phyloP scores from a whole-genome alignment of 2,329 filamentous ascomycete genomes.

The Didymella segeticola region DNA sequence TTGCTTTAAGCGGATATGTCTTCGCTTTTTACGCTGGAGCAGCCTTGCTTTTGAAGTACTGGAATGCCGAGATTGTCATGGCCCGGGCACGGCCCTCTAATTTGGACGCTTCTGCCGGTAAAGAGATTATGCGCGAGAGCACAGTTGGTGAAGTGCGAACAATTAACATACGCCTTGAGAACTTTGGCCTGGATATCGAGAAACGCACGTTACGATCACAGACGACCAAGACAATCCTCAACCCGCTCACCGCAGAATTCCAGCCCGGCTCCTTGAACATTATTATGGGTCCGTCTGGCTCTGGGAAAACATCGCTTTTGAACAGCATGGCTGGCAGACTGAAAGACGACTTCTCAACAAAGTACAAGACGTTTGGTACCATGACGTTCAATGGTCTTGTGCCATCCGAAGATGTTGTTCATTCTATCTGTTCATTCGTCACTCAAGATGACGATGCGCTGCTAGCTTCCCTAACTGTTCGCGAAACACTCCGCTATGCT shows the following conservation, averaged over 20 bases:
- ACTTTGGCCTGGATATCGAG: slow-evolving; percentile 69
- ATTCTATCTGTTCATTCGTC: slow-evolving; percentile 77
- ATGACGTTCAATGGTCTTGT: slow-evolving; percentile 74
- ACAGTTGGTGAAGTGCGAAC: slow-evolving; percentile 63
- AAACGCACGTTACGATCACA: slow-evolving; percentile 64
- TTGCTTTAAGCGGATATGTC: slow-evolving; percentile 67
- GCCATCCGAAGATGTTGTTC: slow-evolving; percentile 72
- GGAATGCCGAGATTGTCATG: slow-evolving; percentile 73
- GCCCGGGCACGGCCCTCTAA: slow-evolving; percentile 63
- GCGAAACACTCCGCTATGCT: slow-evolving; percentile 72
- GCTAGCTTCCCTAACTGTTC: slow-evolving; percentile 75
- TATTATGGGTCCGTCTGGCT: slow-evolving; percentile 81
- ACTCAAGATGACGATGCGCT: slow-evolving; percentile 80
- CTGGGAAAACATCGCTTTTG: slow-evolving; percentile 76
- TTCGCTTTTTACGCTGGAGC: slow-evolving; percentile 69
- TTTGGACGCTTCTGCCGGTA: slow-evolving; percentile 70
- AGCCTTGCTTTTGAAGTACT: slow-evolving; percentile 67
- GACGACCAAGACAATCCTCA: slow-evolving; percentile 63
- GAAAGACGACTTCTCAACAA: slow-evolving; percentile 66
- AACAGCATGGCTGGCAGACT: slow-evolving; percentile 75
- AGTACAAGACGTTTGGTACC: slow-evolving; percentile 66
- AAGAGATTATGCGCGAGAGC: slow-evolving; percentile 69
- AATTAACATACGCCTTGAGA: slow-evolving; percentile 69
- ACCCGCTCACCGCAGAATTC: slow-evolving; percentile 71
- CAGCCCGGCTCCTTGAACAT: slow-evolving; percentile 73